Base-by-base conservation (phyloP, 495 filamentous ascomycete species). In the Aspergillus campestris region DNA sequence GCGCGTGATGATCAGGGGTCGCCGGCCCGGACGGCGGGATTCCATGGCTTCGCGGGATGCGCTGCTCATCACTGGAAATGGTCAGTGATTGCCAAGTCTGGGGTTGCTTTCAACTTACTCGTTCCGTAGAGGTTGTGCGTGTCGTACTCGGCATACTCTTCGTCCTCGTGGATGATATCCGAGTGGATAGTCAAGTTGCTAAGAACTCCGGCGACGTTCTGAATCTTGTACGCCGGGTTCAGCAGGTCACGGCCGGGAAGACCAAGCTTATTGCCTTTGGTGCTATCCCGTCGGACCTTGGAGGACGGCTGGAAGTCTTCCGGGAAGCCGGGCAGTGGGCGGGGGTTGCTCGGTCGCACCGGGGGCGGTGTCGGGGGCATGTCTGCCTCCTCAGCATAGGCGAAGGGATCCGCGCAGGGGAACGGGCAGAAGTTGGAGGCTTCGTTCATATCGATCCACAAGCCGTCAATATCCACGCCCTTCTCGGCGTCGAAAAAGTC, bases 401-500 rank as follows among this genome's bases (percentile, higher is more conserved):
- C 62, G 3, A 69, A 73, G 0, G 86, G 81, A 47, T 89, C 66
- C 12, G 60, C 57, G 61, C 89, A 94, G 10, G 87, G 87, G 54
- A 78, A 91, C 14, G 69, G 57, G 60, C 88, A 92, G 45, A 88
- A 86, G 57, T 78, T 81, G 30, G 75, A 62, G 0, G 83, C 84
- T 58, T 89, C 86, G 52, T 87, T 88, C 83, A 89, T 86, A 52
- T 89, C 86, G 44, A 92, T 94, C 88, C 88, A 94, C 24, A 90
- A 71, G 1, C 77, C 89, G 52, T 94, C 88, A 48, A 94, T 88
- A 53, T 92, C 80, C 5, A 95, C 74, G 15, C 88, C 89, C 0
- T 58, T 68, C 0, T 75, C 57, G 0, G 74, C 49, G 51, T 69
- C 58, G 64, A 95, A 95, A 71, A 92, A 92, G 0, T 50, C 44